Conservation (phyloP, 306 rosid genomes). For the barrel medic (Medicago truncatula) region DNA sequence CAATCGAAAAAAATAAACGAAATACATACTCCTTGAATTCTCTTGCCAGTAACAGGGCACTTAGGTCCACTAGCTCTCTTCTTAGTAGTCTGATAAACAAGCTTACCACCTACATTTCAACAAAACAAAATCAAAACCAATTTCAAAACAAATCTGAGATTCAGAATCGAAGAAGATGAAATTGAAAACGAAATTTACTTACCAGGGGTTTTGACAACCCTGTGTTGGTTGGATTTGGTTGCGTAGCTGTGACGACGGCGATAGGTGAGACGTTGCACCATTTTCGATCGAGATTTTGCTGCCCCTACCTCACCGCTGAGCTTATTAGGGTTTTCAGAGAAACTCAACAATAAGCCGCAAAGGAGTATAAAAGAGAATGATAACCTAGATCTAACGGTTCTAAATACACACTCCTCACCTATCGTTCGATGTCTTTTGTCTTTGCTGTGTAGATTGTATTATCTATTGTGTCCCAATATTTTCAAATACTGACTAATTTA, state of each 20-base stretch:
- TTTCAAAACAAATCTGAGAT: constrained; percentile 22
- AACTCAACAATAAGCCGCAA: background rate
- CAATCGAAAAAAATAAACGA: background rate
- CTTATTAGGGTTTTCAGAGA: constrained; percentile 48
- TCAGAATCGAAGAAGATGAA: background rate
- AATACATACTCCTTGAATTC: constrained; percentile 72
- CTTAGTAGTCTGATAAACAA: constrained; percentile 74
- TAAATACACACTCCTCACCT: background rate
- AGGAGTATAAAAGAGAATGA: background rate
- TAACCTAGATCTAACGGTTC: constrained; percentile 51
- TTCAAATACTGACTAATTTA: too few species aligned
- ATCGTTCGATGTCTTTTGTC: constrained; percentile 33
- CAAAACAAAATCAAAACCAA: background rate
- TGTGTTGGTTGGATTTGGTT: constrained; percentile 76
- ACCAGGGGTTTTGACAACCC: constrained; percentile 84
- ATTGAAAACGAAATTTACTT: background rate
- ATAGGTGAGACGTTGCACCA: constrained; percentile 84
- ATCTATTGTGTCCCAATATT: too few species aligned
- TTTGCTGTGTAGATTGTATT: too few species aligned
- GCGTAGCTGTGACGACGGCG: constrained; percentile 79
- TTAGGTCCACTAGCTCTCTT: constrained; percentile 84
- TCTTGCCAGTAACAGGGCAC: constrained; percentile 82
- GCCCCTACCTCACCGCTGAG: background rate
- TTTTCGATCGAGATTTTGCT: constrained; percentile 38
- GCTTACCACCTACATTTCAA: constrained; percentile 66